Evolutionary conservation across 2,329 filamentous ascomycete genomes (phyloP).

Genomic region (Colletotrichum theobromicola): DNA sequence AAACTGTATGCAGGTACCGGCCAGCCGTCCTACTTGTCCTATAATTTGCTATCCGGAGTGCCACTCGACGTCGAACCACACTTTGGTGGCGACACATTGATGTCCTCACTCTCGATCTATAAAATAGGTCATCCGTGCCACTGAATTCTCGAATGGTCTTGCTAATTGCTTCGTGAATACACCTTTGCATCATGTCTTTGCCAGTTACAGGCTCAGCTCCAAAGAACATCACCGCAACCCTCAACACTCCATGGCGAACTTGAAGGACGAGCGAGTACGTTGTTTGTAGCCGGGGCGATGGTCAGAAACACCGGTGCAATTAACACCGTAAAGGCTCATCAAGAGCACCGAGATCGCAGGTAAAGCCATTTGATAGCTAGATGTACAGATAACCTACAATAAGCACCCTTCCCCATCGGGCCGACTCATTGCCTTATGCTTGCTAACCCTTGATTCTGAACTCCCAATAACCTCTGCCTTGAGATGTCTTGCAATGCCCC

Average conservation of each 20-base stretch:
- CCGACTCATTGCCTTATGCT: not conserved
- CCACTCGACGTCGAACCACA: not conserved
- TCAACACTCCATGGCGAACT: not conserved
- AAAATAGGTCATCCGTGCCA: not conserved
- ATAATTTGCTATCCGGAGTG: not conserved
- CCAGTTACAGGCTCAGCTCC: not conserved
- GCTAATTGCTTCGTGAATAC: not conserved
- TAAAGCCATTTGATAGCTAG: constrained; percentile 17
- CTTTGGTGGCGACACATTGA: not conserved
- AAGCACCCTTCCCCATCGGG: not conserved
- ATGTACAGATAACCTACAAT: constrained; percentile 18
- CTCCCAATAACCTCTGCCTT: not conserved
- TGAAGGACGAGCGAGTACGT: not conserved
- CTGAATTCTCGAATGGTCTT: not conserved
- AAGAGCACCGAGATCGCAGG: not conserved
- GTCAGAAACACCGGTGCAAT: not conserved
- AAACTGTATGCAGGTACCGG: constrained; percentile 3
- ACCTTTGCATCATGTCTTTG: not conserved
- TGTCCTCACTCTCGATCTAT: not conserved
- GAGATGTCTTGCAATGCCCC: constrained; percentile 3
- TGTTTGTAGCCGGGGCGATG: not conserved
- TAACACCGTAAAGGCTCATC: not conserved
- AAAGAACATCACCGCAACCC: not conserved
- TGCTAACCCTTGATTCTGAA: not conserved
- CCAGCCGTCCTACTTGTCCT: not conserved